Base-by-base conservation (phyloP, 2,329 filamentous ascomycete species). In the Aspergillus candidus region DNA sequence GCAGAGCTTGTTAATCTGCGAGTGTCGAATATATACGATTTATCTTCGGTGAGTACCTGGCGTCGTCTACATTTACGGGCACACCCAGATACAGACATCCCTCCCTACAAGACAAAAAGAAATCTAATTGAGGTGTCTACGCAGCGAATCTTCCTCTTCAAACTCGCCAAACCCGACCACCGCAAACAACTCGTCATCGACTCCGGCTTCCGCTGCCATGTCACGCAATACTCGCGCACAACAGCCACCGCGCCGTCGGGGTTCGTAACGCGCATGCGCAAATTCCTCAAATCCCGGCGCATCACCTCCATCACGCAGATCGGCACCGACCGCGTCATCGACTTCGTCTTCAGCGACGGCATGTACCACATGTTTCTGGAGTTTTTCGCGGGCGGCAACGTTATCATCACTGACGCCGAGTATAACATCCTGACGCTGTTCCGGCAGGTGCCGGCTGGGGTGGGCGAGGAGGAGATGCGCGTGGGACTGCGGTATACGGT, bases 371-470 rank as follows among this genome's bases (percentile, higher is more conserved):
- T 98, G 15, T 96, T 88, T 62, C 72, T 98, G 22, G 93, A 98
- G 69, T 98, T 98, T 71, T 98, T 95, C 63, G 91, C 93, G 1
- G 86, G 87, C 41, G 93, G 93, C 36, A 98, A 98, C 62, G 84
- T 98, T 48, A 88, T 98, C 49, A 75, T 98, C 41, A 95, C 93
- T 3, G 89, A 97, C 61, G 78, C 76, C 40, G 83, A 94, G 17
- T 72, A 90, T 41, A 93, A 84, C 50, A 90, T 97, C 43, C 65
- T 97, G 31, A 82, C 86, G 0, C 70, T 98, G 14, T 73, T 93
- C 54, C 81, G 93, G 43, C 83, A 85, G 51, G 91, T 97, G 1
- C 73, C 80, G 4, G 86, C 89, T 56, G 86, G 84, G 2, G 84
- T 86, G 40, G 85, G 86, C n/a, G 84, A 94, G 59, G 90, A 95